Base-by-base conservation (phyloP, 345 rosid genomes). In the Lumnitzera littorea region DNA sequence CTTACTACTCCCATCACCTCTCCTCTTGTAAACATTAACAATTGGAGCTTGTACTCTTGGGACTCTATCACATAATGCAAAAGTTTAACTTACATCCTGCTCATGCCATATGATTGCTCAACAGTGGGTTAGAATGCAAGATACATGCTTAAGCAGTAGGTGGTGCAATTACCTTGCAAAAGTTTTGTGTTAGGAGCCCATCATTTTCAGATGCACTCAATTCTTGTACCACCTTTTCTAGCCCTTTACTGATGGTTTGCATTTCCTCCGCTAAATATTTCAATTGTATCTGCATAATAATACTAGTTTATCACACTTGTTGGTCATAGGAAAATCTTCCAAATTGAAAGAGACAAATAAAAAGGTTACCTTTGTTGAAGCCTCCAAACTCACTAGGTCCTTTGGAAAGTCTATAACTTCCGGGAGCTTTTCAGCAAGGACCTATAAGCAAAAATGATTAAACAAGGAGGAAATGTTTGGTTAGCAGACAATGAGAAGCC, bases 161-260 rank as follows among this genome's bases (percentile, higher is more conserved):
- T 15, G 48, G 17, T 23, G 25, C 55, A 51, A 56, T 67, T 74
- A 88, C 96, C 96, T 68, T 72, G 66, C 85, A 78, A 65, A 88
- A 89, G 13, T 59, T 75, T 63, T 68, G 71, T 20, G 86, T 80
- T 67, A 76, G 65, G 20, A 23, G 60, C 70, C 84, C 88, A 70
- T 83, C 88, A 64, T 71, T 76, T 70, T 77, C 85, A 25, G 96
- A 82, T 62, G 84, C 74, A 50, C 73, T 66, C 57, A 89, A 60
- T 68, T 89, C 96, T 66, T 84, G 87, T 53, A 69, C 66, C 71
- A 84, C 88, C 56, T 89, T 89, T 74, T 89, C 96, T 65, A 89
- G 72, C 57, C 96, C 96, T 79, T 86, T 86, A 72, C 75, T 86
- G 55, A 89, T 76, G 67, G 94, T 94, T 73, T 89, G 96, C 96